phyloP scores from a whole-genome alignment of 2,329 filamentous ascomycete species.

The Calonectria ilicicola region DNA sequence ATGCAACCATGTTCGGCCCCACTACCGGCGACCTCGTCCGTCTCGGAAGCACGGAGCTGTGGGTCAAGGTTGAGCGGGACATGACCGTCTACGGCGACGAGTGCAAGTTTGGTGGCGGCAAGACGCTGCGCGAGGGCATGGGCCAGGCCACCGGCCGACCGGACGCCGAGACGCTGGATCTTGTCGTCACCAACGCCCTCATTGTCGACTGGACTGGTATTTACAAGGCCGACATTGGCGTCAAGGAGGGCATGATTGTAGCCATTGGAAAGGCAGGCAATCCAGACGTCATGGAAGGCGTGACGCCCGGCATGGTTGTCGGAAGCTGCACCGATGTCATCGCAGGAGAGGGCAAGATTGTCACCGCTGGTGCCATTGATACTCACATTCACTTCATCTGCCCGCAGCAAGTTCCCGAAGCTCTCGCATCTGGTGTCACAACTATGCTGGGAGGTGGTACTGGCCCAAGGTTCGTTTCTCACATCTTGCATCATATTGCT shows the following conservation, averaged over 20 bases:
- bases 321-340: slow-evolving; percentile 93
- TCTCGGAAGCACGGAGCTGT: slow-evolving; percentile 86
- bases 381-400: slow-evolving; percentile 96
- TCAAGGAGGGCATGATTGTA: slow-evolving; percentile 87
- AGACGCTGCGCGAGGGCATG: slow-evolving; percentile 95
- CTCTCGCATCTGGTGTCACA: slow-evolving; percentile 87
- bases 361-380: slow-evolving; percentile 92
- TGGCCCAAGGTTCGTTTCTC: slow-evolving; percentile 76
- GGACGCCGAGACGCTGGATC: slow-evolving; percentile 80
- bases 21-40: slow-evolving; percentile 89
- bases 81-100: slow-evolving; percentile 89
- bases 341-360: slow-evolving; percentile 88
- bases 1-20: slow-evolving; percentile 91
- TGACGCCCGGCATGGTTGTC: slow-evolving; percentile 81
- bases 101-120: slow-evolving; percentile 94
- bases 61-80: slow-evolving; percentile 91
- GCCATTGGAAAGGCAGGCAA: slow-evolving; percentile 96
- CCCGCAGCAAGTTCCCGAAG: slow-evolving; percentile 88
- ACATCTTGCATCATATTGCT: neutral
- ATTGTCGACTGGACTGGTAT: slow-evolving; percentile 94
- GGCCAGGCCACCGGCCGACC: slow-evolving; percentile 85
- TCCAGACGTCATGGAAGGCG: slow-evolving; percentile 95
- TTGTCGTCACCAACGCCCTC: slow-evolving; percentile 89
- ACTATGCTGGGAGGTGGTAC: slow-evolving; percentile 93
- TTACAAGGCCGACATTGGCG: slow-evolving; percentile 95